Conservation (phyloP, 2,329 filamentous ascomycete genomes). For the Zelopaecilomyces penicillatus region DNA sequence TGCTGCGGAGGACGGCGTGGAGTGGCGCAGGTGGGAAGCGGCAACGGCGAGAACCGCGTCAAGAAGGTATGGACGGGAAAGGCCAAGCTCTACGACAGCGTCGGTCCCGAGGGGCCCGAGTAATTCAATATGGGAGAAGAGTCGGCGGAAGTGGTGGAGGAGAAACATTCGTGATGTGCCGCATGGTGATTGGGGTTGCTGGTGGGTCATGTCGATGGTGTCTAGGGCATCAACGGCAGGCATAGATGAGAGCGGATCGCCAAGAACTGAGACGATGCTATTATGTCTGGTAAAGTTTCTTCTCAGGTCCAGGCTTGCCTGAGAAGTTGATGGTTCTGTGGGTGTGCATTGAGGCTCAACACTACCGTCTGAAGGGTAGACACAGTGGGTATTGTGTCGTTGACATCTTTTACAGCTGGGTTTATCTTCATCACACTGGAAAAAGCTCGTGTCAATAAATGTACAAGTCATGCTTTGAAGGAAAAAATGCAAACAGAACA, state of each 20-base stretch:
- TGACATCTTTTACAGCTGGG: too few species aligned
- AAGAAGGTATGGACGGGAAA: slow-evolving; percentile 12
- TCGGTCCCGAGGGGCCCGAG: slow-evolving; percentile 3
- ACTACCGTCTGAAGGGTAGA: too few species aligned
- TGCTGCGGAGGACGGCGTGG: not conserved
- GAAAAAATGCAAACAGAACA: too few species aligned
- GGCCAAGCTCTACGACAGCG: slow-evolving; percentile 8
- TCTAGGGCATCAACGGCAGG: not conserved
- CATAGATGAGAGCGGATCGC: not conserved
- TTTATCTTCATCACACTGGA: too few species aligned
- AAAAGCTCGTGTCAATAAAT: too few species aligned
- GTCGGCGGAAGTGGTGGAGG: slow-evolving; percentile 11
- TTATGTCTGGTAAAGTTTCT: too few species aligned
- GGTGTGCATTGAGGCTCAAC: too few species aligned
- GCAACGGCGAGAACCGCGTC: slow-evolving; percentile 16
- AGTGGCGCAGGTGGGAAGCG: slow-evolving; percentile 15
- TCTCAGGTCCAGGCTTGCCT: too few species aligned
- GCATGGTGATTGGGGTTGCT: not conserved
- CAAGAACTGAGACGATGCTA: too few species aligned
- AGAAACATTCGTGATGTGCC: slow-evolving; percentile 13
- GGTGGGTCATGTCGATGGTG: not conserved
- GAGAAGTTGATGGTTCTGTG: too few species aligned
- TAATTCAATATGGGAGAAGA: slow-evolving; percentile 5
- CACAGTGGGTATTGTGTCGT: too few species aligned
- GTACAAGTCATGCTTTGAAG: too few species aligned